These are phyloP conservation scores for Arthrobotrys sinensis DNA, from an alignment of 2,329 filamentous ascomycete genomes.

Conservation along the genomic window DNA sequence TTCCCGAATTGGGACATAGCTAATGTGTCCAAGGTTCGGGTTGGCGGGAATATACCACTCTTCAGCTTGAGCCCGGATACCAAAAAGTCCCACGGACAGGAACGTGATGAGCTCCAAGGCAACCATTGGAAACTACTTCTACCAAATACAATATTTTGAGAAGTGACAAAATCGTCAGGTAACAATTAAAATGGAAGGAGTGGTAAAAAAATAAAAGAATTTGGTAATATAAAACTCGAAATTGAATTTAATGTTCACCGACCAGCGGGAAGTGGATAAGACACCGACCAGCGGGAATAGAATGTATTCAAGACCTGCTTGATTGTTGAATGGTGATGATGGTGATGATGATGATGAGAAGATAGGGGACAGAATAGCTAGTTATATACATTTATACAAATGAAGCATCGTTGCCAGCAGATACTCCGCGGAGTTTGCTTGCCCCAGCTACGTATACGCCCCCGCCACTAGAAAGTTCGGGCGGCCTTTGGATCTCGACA, in stretches of 20 bases:
- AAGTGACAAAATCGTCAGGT: too few relatives aligned
- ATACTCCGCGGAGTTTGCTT: not conserved
- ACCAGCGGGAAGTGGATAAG: not conserved
- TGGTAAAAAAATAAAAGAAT: too few relatives aligned
- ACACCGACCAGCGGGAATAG: not conserved
- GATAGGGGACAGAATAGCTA: not conserved
- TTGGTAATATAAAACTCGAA: not conserved
- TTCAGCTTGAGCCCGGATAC: not conserved
- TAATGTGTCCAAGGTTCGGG: too few relatives aligned
- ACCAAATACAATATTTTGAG: too few relatives aligned
- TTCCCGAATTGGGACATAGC: constrained; percentile 20
- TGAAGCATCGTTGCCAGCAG: not conserved
- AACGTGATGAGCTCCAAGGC: not conserved
- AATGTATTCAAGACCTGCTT: constrained; percentile 1
- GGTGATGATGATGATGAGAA: not conserved
- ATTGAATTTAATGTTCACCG: not conserved
- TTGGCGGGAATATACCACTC: not conserved
- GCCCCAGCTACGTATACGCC: too few relatives aligned
- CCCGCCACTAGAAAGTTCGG: too few relatives aligned
- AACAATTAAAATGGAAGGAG: too few relatives aligned
- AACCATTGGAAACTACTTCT: not conserved
- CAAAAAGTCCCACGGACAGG: not conserved
- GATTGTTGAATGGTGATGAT: not conserved
- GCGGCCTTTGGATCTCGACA: too few relatives aligned
- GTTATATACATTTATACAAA: not conserved